Evolutionary conservation across 495 filamentous ascomycete species (phyloP), one percentile per base, ranked within the genome.

Genomic region (Trichodelitschia bisporula): DNA sequence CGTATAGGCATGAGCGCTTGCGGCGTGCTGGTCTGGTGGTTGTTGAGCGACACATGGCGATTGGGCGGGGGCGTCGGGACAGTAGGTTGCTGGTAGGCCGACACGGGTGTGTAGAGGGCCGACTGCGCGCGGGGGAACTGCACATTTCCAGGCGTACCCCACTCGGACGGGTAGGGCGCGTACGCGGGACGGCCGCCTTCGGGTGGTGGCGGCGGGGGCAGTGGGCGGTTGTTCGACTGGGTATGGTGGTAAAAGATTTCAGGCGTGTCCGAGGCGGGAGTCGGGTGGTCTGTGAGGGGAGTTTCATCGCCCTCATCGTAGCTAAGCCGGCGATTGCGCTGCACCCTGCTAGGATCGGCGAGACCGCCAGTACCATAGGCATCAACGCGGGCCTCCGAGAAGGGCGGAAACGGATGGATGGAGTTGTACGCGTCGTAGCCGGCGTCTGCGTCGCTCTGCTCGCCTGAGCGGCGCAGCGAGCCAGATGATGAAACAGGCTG

Each of bases 181-280:
- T 5, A 14, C 12, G 15, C 23, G 5, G 18, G 21, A 14, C 33
- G 20, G 8, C 9, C 5, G 9, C 11, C 15, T 9, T 56, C 31
- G 38, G 46, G 14, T 48, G 51, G 35, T 48, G 82, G 79, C 4
- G 79, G 65, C n/a, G 78, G 73, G 11, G 82, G 82, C 24, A 90
- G 54, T 5, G 80, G 82, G 19, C 77, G 63, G 27, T 50, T 61
- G 4, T 40, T 35, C 27, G 50, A 58, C 44, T 78, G 66, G 2
- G 75, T 74, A 4, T 82, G 86, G 44, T 92, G 82, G 47, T 79
- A 97, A 45, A 95, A 97, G 47, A 95, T 66, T 39, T 93, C 89
- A 12, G 70, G 74, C 33, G 75, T 73, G 28, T 71, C 73, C 25
- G 75, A 75, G 30, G 64, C 45, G 14, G 57, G 45, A 19, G 58